Percentiles rank a stretch among this genome's conserved stretches.
Conservation (phyloP, 169 alveolate species). For the Amoebophrya sp. region DNA sequence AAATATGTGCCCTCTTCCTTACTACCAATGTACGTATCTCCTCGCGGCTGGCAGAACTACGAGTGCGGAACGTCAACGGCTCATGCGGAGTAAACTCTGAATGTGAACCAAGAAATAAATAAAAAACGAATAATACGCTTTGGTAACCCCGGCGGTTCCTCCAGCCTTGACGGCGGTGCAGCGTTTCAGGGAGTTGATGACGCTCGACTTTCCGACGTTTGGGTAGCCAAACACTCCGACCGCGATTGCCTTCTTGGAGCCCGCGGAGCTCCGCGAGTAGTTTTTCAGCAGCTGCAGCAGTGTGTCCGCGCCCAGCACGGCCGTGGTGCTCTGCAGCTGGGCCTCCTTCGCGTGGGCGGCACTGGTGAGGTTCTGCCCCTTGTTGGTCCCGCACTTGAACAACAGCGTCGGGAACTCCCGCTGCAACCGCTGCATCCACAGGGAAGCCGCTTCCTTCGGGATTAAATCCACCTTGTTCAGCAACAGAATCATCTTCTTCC, state of each 20-base stretch:
- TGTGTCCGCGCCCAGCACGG: background rate
- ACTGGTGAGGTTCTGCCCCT: background rate
- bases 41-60: too few relatives aligned
- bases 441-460: conserved; percentile 67
- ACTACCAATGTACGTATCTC: too few relatives aligned
- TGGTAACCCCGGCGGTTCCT: background rate
- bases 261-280: conserved; percentile 66
- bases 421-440: conserved; percentile 55
- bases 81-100: too few relatives aligned
- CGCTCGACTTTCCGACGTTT: conserved; percentile 85
- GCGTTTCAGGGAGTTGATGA: conserved; percentile 80
- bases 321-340: background rate
- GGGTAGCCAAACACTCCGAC: conserved; percentile 91
- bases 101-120: too few relatives aligned
- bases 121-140: background rate
- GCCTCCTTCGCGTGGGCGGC: background rate
- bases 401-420: conserved; percentile 52
- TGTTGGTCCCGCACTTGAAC: conserved; percentile 37
- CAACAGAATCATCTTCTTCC: conserved; percentile 76
- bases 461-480: conserved; percentile 86
- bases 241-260: conserved; percentile 64
- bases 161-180: conserved; percentile 33
- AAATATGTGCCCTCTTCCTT: too few relatives aligned
- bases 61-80: too few relatives aligned
- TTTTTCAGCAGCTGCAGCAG: conserved; percentile 49